Evolutionary conservation across 2,329 filamentous ascomycete species (phyloP).

Genomic region (Fusarium sublunatum): DNA sequence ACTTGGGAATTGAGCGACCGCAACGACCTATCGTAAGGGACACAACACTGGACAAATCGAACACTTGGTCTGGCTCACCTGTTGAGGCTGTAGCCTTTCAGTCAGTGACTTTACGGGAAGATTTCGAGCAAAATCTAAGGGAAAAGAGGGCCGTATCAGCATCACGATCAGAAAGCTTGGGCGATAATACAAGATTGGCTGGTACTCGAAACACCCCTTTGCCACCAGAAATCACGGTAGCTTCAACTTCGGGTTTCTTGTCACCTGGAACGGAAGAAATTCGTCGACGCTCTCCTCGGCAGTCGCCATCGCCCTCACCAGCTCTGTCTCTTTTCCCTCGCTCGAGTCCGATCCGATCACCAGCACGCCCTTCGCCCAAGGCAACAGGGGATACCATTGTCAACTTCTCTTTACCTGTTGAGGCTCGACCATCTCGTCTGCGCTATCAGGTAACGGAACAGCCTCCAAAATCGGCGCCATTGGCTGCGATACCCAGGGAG

Average conservation of each 20-base stretch:
- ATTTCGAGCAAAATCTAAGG: constrained; percentile 59
- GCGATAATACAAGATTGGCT: neutral
- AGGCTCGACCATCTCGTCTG: constrained; percentile 39
- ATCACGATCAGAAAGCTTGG: neutral
- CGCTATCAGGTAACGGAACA: constrained; percentile 41
- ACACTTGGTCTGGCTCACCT: constrained; percentile 58
- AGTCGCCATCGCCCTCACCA: constrained; percentile 42
- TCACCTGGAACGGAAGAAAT: constrained; percentile 64
- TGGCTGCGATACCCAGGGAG: constrained; percentile 33
- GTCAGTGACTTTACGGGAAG: constrained; percentile 59
- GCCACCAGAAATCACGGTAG: constrained; percentile 44
- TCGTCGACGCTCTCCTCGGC: constrained; percentile 63
- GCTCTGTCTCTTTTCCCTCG: constrained; percentile 26
- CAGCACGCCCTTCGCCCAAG: constrained; percentile 13
- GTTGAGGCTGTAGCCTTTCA: constrained; percentile 62
- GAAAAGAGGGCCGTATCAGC: constrained; percentile 39
- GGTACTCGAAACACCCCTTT: constrained; percentile 10
- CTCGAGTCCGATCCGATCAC: neutral
- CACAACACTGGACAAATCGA: constrained; percentile 61
- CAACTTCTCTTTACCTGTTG: constrained; percentile 42
- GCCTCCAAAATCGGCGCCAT: constrained; percentile 31
- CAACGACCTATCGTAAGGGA: constrained; percentile 47
- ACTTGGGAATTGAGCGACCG: constrained; percentile 29
- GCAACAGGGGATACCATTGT: constrained; percentile 22
- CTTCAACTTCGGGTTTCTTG: constrained; percentile 60